Evolutionary conservation across 1,284 basidiomycete genomes (phyloP), one percentile per base, ranked within the genome.

Genomic region (Coriolopsis trogii): DNA sequence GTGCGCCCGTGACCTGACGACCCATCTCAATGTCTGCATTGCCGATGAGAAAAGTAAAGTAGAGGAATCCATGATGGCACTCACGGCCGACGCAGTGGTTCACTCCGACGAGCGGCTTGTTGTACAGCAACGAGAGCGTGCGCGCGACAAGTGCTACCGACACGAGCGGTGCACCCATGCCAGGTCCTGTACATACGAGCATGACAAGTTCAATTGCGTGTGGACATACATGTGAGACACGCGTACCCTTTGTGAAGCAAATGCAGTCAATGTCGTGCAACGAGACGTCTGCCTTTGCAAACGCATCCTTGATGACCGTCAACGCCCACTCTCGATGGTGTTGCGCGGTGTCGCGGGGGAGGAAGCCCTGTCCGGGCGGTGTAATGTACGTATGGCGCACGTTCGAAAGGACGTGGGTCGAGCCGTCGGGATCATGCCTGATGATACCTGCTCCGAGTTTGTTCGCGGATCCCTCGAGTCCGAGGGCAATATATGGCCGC

Each of bases 1-100:
- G 85, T 1, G 97, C 95, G 29, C 89, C 89, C 0, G 97, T 99
- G 60, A 99, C 93, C 59, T 94, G 85, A 30, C 97, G 81, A 18
- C 97, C 97, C 92, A 99, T 99, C 71, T 99, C 97, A 61, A 99
- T 99, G 68, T 99, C 95, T 97, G 69, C 10, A 24, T n/a, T n/a
- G 40, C 3, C 49, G n/a, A 12, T 18, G 36, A 34, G 2, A n/a
- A 33, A 28, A 30, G 41, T 42, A 10, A 6, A 18, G 20, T 34
- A 31, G 9, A 6, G 25, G 15, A 18, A 20, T n/a, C 29, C n/a
- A n/a, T 16, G n/a, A 29, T 36, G 38, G 20, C 10, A 82, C 93
- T 71, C 66, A 97, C 95, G 95, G 28, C 97, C 97, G 18, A 99
- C 89, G 66, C 97, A 99, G 71, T 99, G 97, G 67, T 99, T 99